Base-by-base conservation (phyloP, 768 basidiomycete species). In the Mycena belliarum region DNA sequence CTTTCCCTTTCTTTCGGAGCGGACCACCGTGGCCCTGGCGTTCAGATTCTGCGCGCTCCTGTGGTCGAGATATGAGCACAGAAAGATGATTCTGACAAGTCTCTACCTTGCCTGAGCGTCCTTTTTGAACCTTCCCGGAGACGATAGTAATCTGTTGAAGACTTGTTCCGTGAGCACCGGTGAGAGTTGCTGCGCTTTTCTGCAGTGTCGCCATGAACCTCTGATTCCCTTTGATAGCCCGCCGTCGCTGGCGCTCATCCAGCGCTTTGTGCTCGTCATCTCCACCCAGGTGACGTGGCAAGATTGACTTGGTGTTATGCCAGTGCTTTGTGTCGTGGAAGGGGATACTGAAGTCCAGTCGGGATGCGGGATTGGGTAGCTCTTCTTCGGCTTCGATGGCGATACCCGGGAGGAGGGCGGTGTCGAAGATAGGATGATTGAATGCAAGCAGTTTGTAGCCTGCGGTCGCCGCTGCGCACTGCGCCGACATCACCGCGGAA, bases 281-380 rank as follows among this genome's bases (percentile, higher is more conserved):
- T 1, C 84, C 84, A 3, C 84, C 85, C 0, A 82, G 72, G 66
- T 84, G 78, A 20, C 76, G 73, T 4, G 86, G 85, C 1, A 88
- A 66, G 21, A 87, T 73, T 0, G 80, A 52, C 29, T 70, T 79
- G 40, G 69, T 67, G 52, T 77, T 82, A 61, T 88, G 87, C 87
- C 87, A 87, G 63, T 87, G 86, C 18, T 68, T 73, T 0, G 75
- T 77, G 60, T 88, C 87, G 6, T 70, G 65, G 68, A 82, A 84
- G 10, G 73, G 63, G 10, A 70, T 71, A 2, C 72, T 75, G 62
- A 82, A 79, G 44, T 77, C 73, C 44, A 80, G 70, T 45, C 69
- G 71, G 18, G 40, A 6, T 23, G 10, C 28, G 11, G 60, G 35
- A 25, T 35, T 49, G 26, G 59, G 28, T 23, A 24, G 15, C 25